Evolutionary conservation across 495 filamentous ascomycete species (phyloP).

Genomic region (Sordaria brevicollis): DNA sequence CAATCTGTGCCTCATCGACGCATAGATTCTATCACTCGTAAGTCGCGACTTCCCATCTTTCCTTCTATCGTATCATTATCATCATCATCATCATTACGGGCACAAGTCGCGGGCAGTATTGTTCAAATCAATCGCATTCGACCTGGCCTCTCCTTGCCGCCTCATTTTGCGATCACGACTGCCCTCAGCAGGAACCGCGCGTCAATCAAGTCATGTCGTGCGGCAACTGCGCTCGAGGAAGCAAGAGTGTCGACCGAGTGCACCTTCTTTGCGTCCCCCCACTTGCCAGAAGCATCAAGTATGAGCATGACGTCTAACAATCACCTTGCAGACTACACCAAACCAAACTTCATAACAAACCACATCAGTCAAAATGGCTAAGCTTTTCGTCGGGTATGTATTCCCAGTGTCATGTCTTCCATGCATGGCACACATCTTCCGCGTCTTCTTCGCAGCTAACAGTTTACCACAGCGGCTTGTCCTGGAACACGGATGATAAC

Average conservation of each 20-base stretch:
- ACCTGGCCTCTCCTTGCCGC: not conserved
- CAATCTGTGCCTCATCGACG: not conserved
- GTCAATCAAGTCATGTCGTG: not conserved
- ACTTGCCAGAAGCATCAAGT: not conserved
- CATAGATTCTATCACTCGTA: not conserved
- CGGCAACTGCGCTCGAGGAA: not conserved
- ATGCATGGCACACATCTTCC: not conserved
- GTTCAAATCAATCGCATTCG: not conserved
- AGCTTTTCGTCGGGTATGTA: slow-evolving; percentile 82
- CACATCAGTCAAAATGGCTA: slow-evolving; percentile 53
- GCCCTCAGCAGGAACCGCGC: not conserved
- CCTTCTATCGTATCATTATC: not conserved
- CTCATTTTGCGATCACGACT: not conserved
- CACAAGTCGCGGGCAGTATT: not conserved
- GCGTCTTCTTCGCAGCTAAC: not conserved
- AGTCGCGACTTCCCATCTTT: not conserved
- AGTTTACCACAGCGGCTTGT: slow-evolving; percentile 67
- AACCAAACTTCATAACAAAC: not conserved
- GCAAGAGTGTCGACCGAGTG: not conserved
- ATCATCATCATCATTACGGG: not conserved
- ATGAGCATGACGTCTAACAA: not conserved
- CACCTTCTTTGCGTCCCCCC: not conserved
- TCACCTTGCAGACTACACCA: not conserved
- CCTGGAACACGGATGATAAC: slow-evolving; percentile 90
- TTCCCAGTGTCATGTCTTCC: not conserved